A percentile compares a stretch with the other conserved stretches of the same genome.
phyloP scores from a whole-genome alignment of 768 basidiomycete genomes.

The Lactifluus piperatus region DNA sequence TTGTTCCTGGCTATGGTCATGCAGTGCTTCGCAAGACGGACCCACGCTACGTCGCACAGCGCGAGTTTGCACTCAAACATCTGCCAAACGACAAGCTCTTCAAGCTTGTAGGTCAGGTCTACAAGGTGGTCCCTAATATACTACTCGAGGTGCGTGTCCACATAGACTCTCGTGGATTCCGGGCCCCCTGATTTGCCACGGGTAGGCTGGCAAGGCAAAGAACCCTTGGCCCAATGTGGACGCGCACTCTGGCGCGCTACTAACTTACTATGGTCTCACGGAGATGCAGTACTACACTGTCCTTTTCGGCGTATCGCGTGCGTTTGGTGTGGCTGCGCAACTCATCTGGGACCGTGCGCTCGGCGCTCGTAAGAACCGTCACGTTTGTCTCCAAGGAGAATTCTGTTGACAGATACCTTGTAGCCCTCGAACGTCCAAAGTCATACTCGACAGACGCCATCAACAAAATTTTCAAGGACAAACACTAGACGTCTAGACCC shows the following conservation, averaged over 20 bases:
- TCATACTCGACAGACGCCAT: conserved; percentile 80
- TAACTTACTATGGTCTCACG: conserved; percentile 77
- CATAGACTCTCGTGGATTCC: background rate
- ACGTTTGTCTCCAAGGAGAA: background rate
- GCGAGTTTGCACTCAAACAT: conserved; percentile 82
- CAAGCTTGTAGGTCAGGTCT: conserved; percentile 88
- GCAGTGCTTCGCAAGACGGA: conserved; percentile 87
- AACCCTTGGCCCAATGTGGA: conserved; percentile 98
- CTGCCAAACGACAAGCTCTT: conserved; percentile 83
- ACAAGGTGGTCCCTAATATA: conserved; percentile 82
- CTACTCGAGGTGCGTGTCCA: conserved; percentile 59
- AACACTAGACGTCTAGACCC: conserved; percentile 28
- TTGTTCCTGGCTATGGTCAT: conserved; percentile 89
- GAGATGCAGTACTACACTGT: conserved; percentile 98
- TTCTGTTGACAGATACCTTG: background rate
- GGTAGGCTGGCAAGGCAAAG: conserved; percentile 84
- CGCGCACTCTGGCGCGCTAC: conserved; percentile 87
- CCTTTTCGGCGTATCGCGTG: conserved; percentile 93
- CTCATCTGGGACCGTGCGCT: conserved; percentile 91
- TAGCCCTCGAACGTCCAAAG: conserved; percentile 85
- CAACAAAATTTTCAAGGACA: conserved; percentile 66
- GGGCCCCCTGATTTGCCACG: background rate
- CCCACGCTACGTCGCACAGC: conserved; percentile 85
- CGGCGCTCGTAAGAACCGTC: conserved; percentile 63
- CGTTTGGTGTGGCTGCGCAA: conserved; percentile 83